Evolutionary conservation across 306 rosid species (phyloP), one percentile per base, ranked within the genome.

Genomic region (Cucurbita ficifolia): DNA sequence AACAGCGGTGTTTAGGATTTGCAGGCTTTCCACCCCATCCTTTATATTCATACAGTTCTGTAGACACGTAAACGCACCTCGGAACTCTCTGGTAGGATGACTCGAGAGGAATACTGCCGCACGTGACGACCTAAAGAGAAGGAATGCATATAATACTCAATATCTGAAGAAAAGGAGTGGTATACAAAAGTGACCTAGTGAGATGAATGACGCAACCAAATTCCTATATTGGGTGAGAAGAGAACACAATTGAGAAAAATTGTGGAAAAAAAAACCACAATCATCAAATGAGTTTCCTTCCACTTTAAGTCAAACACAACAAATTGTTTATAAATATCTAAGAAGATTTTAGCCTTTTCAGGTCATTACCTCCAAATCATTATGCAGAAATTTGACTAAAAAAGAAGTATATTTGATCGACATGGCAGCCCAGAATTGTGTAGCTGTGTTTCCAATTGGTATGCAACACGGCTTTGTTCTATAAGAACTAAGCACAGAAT

Each of bases 71-170:
- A 1, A 91, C 96, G 59, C 99, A 95, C 84, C 99, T 86, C 16
- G 92, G 70, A 53, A 88, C 80, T 75, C 87, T 87, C 77, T 91
- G 99, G 86, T 95, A 95, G 48, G 99, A 91, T 13, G 97, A 86
- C 80, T 95, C 99, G 85, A 95, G 73, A 70, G 99, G 96, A 82
- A 95, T 95, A 76, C 99, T 95, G 76, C 99, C 97, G 72, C 99
- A 95, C 29, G 99, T 95, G 72, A 95, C 99, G 75, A 95, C 96
- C 99, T 95, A 80, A 87, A 10, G 75, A 75, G 79, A 79, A 76
- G 63, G 50, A 17, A 78, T 10, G 36, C 14, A 62, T 33, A 72
- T 52, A 19, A 49, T 49, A 46, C 68, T 40, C 33, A 29, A 46
- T 68, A 13, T 46, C 22, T 46, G 35, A 61, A 80, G 50, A 73